Evolutionary conservation across 768 basidiomycete species (phyloP), one percentile per base, ranked within the genome.

Genomic region (Boletus subcaerulescens): DNA sequence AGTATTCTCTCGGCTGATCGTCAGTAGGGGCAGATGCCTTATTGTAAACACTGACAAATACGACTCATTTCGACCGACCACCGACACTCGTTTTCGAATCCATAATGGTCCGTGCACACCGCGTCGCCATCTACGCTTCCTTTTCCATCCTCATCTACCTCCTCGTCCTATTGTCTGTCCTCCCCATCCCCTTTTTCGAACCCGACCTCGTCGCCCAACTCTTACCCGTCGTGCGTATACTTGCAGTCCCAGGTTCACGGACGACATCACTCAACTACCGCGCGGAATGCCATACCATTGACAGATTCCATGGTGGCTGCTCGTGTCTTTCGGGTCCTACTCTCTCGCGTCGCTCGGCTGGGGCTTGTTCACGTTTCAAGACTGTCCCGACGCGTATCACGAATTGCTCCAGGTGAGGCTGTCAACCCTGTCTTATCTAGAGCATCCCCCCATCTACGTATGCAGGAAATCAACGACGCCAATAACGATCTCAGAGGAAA

Each of bases 261-360:
- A 33, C 8, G 14, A 35, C 33, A 7, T 39, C 35, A 36, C 15
- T 36, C 35, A 17, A 17, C 7, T 2, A 12, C 24, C 24, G 24
- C 24, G 24, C 24, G 24, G 24, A 24, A 24, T 24, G 5, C 1
- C 24, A 22, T 22, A 3, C 22, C 22, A 24, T 24, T 29, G 29
- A 8, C 36, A 52, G 51, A 69, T 91, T 31, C 89, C 90, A 3
- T 93, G 87, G 86, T 91, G 89, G 89, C 64, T 89, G 10, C 79
- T 92, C 13, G 85, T 92, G 3, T 75, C 85, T 2, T 90, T 90
- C 59, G 91, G 91, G 13, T 83, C 89, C 2, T 92, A 89, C 66
- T 86, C 86, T 17, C 79, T 92, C 12, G 83, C 83, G 73, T 87
- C 85, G 11, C 80, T 92, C 18, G 89, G 91, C 11, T 81, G 82